Evolutionary conservation across 2,329 filamentous ascomycete genomes (phyloP).

Genomic region (Ophiostoma fasciatum): DNA sequence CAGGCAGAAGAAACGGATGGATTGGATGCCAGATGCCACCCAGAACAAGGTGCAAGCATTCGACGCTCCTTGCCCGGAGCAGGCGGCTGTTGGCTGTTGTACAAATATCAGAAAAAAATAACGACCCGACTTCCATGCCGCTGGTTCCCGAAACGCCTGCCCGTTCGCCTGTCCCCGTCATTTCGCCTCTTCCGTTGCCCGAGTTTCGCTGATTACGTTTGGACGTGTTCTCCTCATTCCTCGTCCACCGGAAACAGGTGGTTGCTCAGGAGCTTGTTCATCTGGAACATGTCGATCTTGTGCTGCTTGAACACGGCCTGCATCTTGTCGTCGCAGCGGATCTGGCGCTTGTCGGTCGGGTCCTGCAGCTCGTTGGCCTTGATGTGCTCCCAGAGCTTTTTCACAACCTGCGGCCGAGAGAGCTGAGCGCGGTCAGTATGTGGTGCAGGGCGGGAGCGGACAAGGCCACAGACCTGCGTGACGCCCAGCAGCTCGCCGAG

Average conservation of each 20-base stretch:
- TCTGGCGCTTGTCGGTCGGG: constrained; percentile 80
- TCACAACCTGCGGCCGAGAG: constrained; percentile 88
- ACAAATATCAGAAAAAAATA: too few relatives aligned
- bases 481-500: constrained; percentile 58
- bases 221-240: constrained; percentile 19
- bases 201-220: too few relatives aligned
- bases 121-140: too few relatives aligned
- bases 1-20: too few relatives aligned
- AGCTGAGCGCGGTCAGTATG: constrained; percentile 37
- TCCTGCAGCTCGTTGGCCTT: constrained; percentile 81
- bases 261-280: constrained; percentile 90
- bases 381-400: constrained; percentile 93
- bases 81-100: too few relatives aligned
- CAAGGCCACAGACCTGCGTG: constrained; percentile 38
- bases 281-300: constrained; percentile 95
- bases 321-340: constrained; percentile 83
- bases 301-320: constrained; percentile 82
- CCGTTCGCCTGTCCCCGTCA: too few relatives aligned
- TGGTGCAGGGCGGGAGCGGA: background rate
- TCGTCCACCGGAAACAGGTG: constrained; percentile 82
- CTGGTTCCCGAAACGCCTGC: too few relatives aligned
- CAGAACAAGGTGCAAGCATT: too few relatives aligned
- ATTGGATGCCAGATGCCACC: too few relatives aligned
- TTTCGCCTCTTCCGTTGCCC: too few relatives aligned
- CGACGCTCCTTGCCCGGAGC: too few relatives aligned